Evolutionary conservation across 306 rosid genomes (phyloP).

Genomic region (Ceratonia siliqua): DNA sequence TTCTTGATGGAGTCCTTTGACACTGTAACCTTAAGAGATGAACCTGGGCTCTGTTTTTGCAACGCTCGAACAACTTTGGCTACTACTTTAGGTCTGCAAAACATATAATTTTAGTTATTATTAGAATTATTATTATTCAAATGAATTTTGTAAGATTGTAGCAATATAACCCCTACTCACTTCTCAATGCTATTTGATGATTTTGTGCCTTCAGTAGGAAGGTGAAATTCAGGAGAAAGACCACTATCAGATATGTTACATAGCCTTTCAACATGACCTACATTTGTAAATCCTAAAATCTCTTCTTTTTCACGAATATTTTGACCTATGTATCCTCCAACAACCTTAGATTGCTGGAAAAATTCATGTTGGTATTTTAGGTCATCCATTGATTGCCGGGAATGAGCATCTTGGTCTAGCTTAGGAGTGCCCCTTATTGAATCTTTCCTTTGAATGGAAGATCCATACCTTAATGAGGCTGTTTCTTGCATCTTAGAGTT

Average conservation of each 20-base stretch:
- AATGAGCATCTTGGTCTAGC: constrained; percentile 53
- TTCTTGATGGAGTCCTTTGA: too few species aligned
- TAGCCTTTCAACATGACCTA: constrained; percentile 52
- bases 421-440: constrained; percentile 31
- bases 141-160: background rate
- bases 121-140: too few species aligned
- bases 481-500: constrained; percentile 32
- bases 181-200: constrained; percentile 36
- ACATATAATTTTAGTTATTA: too few species aligned
- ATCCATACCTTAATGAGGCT: constrained; percentile 30
- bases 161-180: constrained; percentile 42
- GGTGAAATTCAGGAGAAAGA: constrained; percentile 45
- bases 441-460: constrained; percentile 30
- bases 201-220: constrained; percentile 29
- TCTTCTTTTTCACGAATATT: constrained; percentile 39
- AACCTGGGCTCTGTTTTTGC: too few species aligned
- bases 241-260: constrained; percentile 56
- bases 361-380: constrained; percentile 30
- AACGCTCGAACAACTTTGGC: too few species aligned
- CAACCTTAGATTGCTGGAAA: constrained; percentile 30
- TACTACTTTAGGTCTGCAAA: too few species aligned
- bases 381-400: constrained; percentile 45
- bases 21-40: too few species aligned
- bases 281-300: constrained; percentile 40
- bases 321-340: constrained; percentile 37